Percentiles rank a stretch among this genome's conserved stretches.
These are phyloP conservation scores for Neurospora discreta DNA, from an alignment of 495 filamentous ascomycete species.

Conservation along the genomic window DNA sequence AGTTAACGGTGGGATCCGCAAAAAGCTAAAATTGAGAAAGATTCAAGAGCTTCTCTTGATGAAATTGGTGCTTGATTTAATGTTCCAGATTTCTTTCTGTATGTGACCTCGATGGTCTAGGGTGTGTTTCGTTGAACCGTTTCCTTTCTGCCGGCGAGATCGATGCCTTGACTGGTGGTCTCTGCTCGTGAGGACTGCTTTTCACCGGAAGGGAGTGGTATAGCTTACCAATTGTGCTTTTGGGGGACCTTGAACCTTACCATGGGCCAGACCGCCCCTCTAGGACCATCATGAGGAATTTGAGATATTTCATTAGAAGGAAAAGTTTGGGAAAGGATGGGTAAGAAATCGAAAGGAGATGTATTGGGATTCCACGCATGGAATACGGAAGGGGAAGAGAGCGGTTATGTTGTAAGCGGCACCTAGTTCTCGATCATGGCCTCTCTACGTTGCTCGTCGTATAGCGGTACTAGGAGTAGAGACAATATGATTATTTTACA, in stretches of 20 bases:
- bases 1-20: not conserved
- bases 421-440: not conserved
- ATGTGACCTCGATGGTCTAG: not conserved
- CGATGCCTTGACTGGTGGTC: not conserved
- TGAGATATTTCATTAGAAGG: not conserved
- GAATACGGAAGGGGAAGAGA: not conserved
- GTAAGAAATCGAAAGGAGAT: not conserved
- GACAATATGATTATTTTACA: not conserved
- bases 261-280: not conserved
- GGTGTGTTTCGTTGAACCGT: not conserved
- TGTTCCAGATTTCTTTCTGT: not conserved
- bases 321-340: not conserved
- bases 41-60: not conserved
- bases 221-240: not conserved
- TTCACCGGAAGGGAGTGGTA: not conserved
- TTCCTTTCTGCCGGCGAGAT: not conserved
- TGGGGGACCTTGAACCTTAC: not conserved
- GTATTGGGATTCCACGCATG: not conserved
- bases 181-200: not conserved
- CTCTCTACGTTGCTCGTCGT: not conserved
- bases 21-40: not conserved
- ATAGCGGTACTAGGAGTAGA: not conserved
- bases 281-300: not conserved
- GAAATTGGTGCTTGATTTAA: not conserved
- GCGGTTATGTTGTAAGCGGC: not conserved